Conservation (phyloP, 2,329 filamentous ascomycete species). For the Chrysoporthe deuterocubensis region DNA sequence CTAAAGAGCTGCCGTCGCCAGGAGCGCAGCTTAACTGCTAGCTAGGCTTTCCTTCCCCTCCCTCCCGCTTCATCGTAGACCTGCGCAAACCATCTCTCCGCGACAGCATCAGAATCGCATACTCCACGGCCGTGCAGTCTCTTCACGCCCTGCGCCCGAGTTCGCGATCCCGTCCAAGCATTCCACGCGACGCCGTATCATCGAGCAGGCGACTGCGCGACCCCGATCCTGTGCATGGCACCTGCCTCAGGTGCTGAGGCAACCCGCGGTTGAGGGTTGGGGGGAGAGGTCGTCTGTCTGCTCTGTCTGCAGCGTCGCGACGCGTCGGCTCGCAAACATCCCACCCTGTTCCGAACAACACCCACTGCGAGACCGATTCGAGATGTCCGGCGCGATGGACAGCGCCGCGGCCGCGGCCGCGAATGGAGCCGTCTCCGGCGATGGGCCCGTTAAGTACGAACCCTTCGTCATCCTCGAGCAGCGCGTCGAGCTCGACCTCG, state of each 20-base stretch:
- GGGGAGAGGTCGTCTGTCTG: constrained; percentile 10
- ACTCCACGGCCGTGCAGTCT: background rate
- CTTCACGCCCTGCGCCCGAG: background rate
- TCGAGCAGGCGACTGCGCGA: constrained; percentile 1
- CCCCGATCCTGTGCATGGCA: constrained; percentile 25
- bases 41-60: background rate
- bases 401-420: constrained; percentile 25
- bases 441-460: constrained; percentile 34
- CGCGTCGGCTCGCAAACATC: background rate
- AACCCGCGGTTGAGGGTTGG: constrained; percentile 18
- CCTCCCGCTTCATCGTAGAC: background rate
- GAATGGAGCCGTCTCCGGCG: constrained; percentile 13
- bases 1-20: constrained; percentile 1
- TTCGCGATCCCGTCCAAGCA: background rate
- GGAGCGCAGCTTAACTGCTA: background rate
- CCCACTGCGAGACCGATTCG: constrained; percentile 1
- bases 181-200: constrained; percentile 11
- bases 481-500: constrained; percentile 85
- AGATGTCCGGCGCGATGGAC: constrained; percentile 36
- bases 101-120: background rate
- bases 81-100: background rate
- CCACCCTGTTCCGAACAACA: background rate
- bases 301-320: background rate
- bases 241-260: constrained; percentile 20
- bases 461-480: constrained; percentile 72